phyloP scores from a whole-genome alignment of 139 green algal species.

The Edaphochlamys debaryana region DNA sequence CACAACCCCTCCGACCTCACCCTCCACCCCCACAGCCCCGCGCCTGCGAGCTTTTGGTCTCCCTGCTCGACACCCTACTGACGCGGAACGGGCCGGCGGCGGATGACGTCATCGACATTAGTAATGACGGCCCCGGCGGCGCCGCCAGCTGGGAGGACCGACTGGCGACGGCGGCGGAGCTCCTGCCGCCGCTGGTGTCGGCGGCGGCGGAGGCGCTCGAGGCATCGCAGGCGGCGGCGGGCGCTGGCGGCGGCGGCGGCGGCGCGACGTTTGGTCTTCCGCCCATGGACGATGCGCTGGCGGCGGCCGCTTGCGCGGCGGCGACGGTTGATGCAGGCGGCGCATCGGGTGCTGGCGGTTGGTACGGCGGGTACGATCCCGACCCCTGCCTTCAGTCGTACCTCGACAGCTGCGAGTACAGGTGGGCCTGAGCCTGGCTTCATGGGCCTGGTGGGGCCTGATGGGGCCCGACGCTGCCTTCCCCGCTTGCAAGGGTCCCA shows the following conservation, averaged over 20 bases:
- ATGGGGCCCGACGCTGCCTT: too few relatives aligned
- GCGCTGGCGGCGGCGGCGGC: background rate
- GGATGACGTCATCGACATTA: background rate
- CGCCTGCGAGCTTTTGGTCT: slow-evolving; percentile 11
- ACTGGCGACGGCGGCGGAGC: background rate
- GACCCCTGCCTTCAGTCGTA: slow-evolving; percentile 19
- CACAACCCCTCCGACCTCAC: too few relatives aligned
- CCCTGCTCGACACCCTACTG: background rate
- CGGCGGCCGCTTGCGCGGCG: background rate
- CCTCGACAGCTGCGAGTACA: background rate
- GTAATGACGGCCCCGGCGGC: too few relatives aligned
- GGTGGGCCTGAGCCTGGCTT: too few relatives aligned
- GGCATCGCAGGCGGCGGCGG: background rate
- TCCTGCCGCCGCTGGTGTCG: slow-evolving; percentile 20
- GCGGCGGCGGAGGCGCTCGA: slow-evolving; percentile 19
- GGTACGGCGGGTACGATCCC: background rate
- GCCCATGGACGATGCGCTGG: background rate
- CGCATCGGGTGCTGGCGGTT: too few relatives aligned
- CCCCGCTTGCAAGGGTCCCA: too few relatives aligned
- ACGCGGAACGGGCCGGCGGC: background rate
- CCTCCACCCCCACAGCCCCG: slow-evolving; percentile 5
- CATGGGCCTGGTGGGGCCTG: too few relatives aligned
- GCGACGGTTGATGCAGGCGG: background rate
- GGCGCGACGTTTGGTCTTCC: background rate
- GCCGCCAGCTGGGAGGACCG: slow-evolving; percentile 2